Conservation (phyloP, 768 basidiomycete species). For the Pluteus cervinus region DNA sequence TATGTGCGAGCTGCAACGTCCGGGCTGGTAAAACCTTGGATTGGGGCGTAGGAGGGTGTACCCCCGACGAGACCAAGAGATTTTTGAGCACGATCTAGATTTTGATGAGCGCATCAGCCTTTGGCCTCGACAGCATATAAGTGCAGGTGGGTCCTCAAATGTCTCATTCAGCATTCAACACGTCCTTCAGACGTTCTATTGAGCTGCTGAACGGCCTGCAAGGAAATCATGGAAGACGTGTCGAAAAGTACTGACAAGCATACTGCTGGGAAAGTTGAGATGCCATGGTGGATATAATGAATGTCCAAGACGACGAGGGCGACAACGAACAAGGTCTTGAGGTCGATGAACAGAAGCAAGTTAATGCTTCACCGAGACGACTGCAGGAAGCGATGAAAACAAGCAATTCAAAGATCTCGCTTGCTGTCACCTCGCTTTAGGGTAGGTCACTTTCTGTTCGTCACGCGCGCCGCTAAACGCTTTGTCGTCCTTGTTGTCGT, state of each 20-base stretch:
- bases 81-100: slow-evolving; percentile 90
- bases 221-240: slow-evolving; percentile 1
- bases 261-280: slow-evolving; percentile 77
- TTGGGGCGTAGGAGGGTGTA: slow-evolving; percentile 64
- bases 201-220: background rate
- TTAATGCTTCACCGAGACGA: slow-evolving; percentile 64
- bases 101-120: slow-evolving; percentile 3
- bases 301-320: slow-evolving; percentile 20
- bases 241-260: slow-evolving; percentile 54
- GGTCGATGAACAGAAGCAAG: slow-evolving; percentile 57
- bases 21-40: slow-evolving; percentile 59
- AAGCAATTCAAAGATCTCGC: slow-evolving; percentile 8
- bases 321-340: slow-evolving; percentile 21
- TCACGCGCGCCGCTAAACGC: too few species aligned
- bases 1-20: slow-evolving; percentile 71
- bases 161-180: background rate
- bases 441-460: slow-evolving; percentile 7
- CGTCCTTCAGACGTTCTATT: background rate
- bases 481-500: too few species aligned
- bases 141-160: slow-evolving; percentile 9
- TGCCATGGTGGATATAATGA: slow-evolving; percentile 47
- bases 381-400: slow-evolving; percentile 20
- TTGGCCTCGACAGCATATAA: slow-evolving; percentile 10
- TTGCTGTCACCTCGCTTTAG: slow-evolving; percentile 5
- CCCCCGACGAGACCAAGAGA: slow-evolving; percentile 80